A percentile compares a stretch with the other conserved stretches of the same genome.
These are phyloP conservation scores for Sarcomyxa edulis DNA, from an alignment of 768 basidiomycete genomes.

Conservation along the genomic window DNA sequence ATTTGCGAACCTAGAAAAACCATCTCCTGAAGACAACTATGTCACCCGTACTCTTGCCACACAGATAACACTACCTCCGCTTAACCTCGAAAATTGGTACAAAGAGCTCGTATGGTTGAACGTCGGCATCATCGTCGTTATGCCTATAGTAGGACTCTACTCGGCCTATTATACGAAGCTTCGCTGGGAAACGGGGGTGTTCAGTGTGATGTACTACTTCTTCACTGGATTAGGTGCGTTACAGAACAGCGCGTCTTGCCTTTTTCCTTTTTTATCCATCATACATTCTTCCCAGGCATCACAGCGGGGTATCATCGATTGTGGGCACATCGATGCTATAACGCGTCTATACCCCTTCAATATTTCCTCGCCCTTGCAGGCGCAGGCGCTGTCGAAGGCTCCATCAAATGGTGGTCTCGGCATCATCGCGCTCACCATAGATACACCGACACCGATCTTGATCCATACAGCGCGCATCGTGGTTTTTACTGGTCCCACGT, in stretches of 20 bases:
- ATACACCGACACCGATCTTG: conserved; percentile 94
- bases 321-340: conserved; percentile 94
- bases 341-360: conserved; percentile 81
- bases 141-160: conserved; percentile 68
- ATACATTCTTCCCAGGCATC: conserved; percentile 67
- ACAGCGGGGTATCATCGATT: conserved; percentile 94
- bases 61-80: conserved; percentile 62
- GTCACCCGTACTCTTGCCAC: conserved; percentile 70
- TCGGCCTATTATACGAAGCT: conserved; percentile 65
- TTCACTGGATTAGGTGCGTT: conserved; percentile 66
- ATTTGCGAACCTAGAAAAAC: conserved; percentile 52
- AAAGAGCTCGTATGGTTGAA: conserved; percentile 76
- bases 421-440: conserved; percentile 96
- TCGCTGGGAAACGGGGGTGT: conserved; percentile 65
- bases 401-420: conserved; percentile 97
- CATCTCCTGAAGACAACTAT: conserved; percentile 71
- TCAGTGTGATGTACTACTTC: conserved; percentile 33
- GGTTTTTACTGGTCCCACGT: conserved; percentile 84
- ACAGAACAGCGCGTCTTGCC: no score
- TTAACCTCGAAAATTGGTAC: conserved; percentile 52
- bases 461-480: conserved; percentile 90
- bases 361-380: conserved; percentile 81
- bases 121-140: conserved; percentile 64
- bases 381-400: conserved; percentile 90
- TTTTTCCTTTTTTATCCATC: neutral